These are phyloP conservation scores for Apiospora pterosperma DNA, from an alignment of 2,329 filamentous ascomycete genomes.

Conservation along the genomic window DNA sequence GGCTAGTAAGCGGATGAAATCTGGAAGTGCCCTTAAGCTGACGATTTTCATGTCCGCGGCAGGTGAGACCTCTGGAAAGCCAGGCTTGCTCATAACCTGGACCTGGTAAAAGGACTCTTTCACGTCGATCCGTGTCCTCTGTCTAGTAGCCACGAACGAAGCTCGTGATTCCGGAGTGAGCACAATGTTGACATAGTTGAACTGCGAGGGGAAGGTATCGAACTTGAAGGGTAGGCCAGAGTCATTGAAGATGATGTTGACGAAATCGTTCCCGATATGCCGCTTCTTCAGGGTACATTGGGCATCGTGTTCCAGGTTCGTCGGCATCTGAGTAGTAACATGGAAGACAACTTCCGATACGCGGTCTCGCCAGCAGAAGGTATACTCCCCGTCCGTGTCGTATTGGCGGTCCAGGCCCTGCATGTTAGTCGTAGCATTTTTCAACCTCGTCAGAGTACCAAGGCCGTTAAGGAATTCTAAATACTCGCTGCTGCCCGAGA, in stretches of 20 bases:
- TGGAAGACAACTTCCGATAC: slow-evolving; percentile 96
- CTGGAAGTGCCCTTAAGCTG: slow-evolving; percentile 74
- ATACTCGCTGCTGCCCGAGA: slow-evolving; percentile 83
- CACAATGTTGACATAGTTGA: slow-evolving; percentile 96
- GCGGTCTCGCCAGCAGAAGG: slow-evolving; percentile 91
- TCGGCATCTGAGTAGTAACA: slow-evolving; percentile 96
- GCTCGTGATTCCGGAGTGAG: slow-evolving; percentile 83
- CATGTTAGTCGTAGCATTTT: slow-evolving; percentile 84
- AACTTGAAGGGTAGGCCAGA: slow-evolving; percentile 87
- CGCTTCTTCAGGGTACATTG: slow-evolving; percentile 82
- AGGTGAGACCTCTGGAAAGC: slow-evolving; percentile 88
- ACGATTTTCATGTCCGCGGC: slow-evolving; percentile 88
- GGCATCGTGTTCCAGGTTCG: slow-evolving; percentile 71
- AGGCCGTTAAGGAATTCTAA: slow-evolving; percentile 78
- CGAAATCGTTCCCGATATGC: slow-evolving; percentile 96
- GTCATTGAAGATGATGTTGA: slow-evolving; percentile 98
- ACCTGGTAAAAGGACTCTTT: slow-evolving; percentile 74
- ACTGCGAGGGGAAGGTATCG: slow-evolving; percentile 88
- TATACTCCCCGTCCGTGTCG: slow-evolving; percentile 80
- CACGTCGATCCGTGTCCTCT: slow-evolving; percentile 32
- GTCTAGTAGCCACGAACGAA: slow-evolving; percentile 63
- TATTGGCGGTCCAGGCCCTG: slow-evolving; percentile 80
- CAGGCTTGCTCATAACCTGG: slow-evolving; percentile 81
- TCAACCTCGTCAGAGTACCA: slow-evolving; percentile 76
- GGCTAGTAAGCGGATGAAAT: slow-evolving; percentile 83